Conservation (phyloP, 768 basidiomycete species). For the Ephemerocybe angulata region DNA sequence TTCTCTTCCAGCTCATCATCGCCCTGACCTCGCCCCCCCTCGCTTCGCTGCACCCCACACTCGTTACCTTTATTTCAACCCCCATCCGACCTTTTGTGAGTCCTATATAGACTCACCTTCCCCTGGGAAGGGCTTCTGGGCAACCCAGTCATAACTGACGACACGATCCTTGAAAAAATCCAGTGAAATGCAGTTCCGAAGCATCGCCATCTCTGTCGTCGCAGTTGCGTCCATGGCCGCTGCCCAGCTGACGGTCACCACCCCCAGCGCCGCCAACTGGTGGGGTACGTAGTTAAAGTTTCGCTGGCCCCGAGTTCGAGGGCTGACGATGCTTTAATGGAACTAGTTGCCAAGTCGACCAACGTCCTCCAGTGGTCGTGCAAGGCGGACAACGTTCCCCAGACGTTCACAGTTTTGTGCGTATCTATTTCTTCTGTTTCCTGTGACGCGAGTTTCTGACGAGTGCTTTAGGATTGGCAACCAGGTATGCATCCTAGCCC, state of each 20-base stretch:
- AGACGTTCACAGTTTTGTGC: constrained; percentile 51
- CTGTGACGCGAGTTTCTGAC: constrained; percentile 4
- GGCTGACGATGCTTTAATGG: not conserved
- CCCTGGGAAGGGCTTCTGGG: too few relatives aligned
- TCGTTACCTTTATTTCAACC: constrained; percentile 6
- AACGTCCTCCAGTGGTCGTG: constrained; percentile 65
- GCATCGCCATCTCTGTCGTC: constrained; percentile 23
- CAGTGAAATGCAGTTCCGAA: constrained; percentile 1
- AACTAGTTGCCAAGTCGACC: constrained; percentile 53
- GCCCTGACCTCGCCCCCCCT: not conserved
- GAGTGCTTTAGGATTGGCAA: constrained; percentile 39
- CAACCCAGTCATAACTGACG: not conserved
- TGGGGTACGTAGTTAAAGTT: constrained; percentile 48
- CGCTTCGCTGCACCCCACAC: constrained; percentile 4
- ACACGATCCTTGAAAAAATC: not conserved
- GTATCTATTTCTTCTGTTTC: constrained; percentile 22
- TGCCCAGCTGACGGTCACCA: constrained; percentile 42
- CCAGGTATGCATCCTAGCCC: constrained; percentile 11
- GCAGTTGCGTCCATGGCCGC: constrained; percentile 37
- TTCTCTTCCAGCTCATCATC: constrained; percentile 4
- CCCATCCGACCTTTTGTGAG: not conserved
- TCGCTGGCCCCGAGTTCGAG: not conserved
- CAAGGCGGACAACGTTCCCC: constrained; percentile 27
- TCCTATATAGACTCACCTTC: not conserved
- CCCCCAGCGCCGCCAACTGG: constrained; percentile 47